Conservation (phyloP, 2,329 filamentous ascomycete species). For the Fusarium sp. region DNA sequence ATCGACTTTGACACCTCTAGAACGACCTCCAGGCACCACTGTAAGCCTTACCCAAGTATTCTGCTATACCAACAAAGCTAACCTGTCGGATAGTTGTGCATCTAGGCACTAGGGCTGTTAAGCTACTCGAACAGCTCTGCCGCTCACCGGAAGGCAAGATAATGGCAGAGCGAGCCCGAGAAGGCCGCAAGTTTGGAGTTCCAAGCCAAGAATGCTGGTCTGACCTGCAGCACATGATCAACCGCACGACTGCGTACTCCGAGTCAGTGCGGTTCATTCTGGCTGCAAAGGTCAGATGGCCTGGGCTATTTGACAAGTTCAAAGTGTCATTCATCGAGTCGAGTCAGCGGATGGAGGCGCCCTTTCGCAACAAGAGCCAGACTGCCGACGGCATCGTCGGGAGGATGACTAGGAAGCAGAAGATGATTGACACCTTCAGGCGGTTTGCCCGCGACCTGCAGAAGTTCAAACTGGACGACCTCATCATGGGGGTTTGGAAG, state of each 20-base stretch:
- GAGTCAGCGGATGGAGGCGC: not conserved
- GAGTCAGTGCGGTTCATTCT: slow-evolving; percentile 29
- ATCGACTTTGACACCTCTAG: not conserved
- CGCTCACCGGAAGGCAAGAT: not conserved
- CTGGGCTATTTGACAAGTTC: slow-evolving; percentile 44
- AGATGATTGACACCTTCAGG: not conserved
- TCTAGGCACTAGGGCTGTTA: not conserved
- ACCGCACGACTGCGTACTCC: slow-evolving; percentile 32
- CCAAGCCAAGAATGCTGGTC: slow-evolving; percentile 32
- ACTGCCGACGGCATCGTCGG: slow-evolving; percentile 6
- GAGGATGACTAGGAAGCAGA: slow-evolving; percentile 12
- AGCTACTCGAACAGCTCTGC: slow-evolving; percentile 1
- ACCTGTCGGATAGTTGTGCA: not conserved
- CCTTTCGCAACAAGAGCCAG: slow-evolving; percentile 22
- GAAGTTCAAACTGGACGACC: slow-evolving; percentile 27
- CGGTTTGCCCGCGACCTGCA: slow-evolving; percentile 19
- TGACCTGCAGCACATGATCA: slow-evolving; percentile 37
- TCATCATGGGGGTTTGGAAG: slow-evolving; percentile 21
- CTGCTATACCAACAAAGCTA: not conserved
- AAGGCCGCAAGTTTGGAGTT: slow-evolving; percentile 5
- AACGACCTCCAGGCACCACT: not conserved
- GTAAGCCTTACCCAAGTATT: not conserved
- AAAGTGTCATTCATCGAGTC: slow-evolving; percentile 41
- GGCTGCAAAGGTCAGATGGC: slow-evolving; percentile 37
- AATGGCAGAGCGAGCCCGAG: slow-evolving; percentile 7